A percentile compares a stretch with the other conserved stretches of the same genome.
phyloP scores from a whole-genome alignment of 306 rosid species.

The Fragaria ananassa region DNA sequence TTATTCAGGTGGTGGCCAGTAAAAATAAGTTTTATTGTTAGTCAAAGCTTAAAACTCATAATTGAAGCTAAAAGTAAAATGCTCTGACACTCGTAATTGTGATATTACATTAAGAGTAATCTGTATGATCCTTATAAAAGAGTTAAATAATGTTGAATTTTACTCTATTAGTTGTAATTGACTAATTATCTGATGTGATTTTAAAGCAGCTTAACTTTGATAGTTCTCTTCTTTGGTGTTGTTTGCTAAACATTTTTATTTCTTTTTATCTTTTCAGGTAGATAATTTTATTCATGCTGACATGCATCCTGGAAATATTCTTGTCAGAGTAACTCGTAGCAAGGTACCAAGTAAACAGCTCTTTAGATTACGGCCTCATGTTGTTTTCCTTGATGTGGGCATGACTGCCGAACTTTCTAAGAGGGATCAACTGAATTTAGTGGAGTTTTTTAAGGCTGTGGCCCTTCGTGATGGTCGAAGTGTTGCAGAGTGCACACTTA shows the following conservation, averaged over 20 bases:
- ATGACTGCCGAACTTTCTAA: slow-evolving; percentile 72
- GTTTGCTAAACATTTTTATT: background rate
- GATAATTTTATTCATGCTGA: slow-evolving; percentile 88
- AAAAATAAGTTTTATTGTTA: background rate
- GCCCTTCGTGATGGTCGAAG: slow-evolving; percentile 62
- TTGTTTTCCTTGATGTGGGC: slow-evolving; percentile 84
- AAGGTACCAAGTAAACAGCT: slow-evolving; percentile 40
- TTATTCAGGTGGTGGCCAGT: background rate
- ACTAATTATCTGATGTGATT: background rate
- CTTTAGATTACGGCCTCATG: slow-evolving; percentile 68
- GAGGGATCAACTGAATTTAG: slow-evolving; percentile 43
- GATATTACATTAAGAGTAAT: background rate
- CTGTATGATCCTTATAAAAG: too few species aligned
- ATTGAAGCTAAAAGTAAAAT: background rate
- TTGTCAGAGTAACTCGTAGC: slow-evolving; percentile 46
- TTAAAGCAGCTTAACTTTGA: background rate
- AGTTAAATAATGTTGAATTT: background rate
- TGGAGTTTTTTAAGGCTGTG: slow-evolving; percentile 71
- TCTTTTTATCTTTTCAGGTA: slow-evolving; percentile 44
- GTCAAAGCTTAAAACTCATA: background rate
- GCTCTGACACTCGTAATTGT: background rate
- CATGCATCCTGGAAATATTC: slow-evolving; percentile 92
- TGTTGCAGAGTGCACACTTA: slow-evolving; percentile 75
- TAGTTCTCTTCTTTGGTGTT: slow-evolving; percentile 5
- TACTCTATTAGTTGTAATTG: too few species aligned